Percentiles rank a stretch among this genome's conserved stretches.
phyloP scores from a whole-genome alignment of 2,329 filamentous ascomycete genomes.

The Hypomyces rosellus region DNA sequence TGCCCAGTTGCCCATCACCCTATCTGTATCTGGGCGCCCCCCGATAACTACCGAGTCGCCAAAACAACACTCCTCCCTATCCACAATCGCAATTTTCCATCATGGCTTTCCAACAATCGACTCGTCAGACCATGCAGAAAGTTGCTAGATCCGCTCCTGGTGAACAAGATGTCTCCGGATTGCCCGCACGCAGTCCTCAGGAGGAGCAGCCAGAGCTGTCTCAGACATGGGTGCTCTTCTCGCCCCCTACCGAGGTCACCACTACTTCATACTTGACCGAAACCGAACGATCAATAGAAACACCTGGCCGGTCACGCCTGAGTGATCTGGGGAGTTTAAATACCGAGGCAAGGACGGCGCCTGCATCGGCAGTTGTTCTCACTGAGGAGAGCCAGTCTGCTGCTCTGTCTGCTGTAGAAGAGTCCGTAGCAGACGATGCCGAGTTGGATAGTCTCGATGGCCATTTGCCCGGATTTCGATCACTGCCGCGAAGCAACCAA shows the following conservation, averaged over 20 bases:
- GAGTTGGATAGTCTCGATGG: slow-evolving; percentile 93
- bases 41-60: slow-evolving; percentile 6
- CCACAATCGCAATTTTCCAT: slow-evolving; percentile 1
- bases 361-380: slow-evolving; percentile 25
- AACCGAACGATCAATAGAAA: slow-evolving; percentile 56
- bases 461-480: slow-evolving; percentile 80
- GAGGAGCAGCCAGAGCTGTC: slow-evolving; percentile 55
- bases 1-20: neutral
- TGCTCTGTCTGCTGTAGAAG: slow-evolving; percentile 33
- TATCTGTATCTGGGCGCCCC: slow-evolving; percentile 8
- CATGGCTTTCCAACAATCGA: slow-evolving; percentile 58
- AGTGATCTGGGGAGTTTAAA: slow-evolving; percentile 78
- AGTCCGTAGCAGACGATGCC: slow-evolving; percentile 55
- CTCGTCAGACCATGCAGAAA: slow-evolving; percentile 46
- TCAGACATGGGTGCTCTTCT: slow-evolving; percentile 96
- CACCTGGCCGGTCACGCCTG: slow-evolving; percentile 63
- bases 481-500: slow-evolving; percentile 37
- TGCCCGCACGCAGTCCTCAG: slow-evolving; percentile 21
- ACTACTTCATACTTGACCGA: slow-evolving; percentile 65
- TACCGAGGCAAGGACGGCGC: slow-evolving; percentile 56
- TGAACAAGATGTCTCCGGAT: slow-evolving; percentile 28
- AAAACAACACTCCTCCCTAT: slow-evolving; percentile 5
- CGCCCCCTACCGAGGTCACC: slow-evolving; percentile 58
- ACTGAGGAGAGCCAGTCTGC: slow-evolving; percentile 36
- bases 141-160: slow-evolving; percentile 36